A percentile compares a stretch with the other conserved stretches of the same genome.
Evolutionary conservation across 2,329 filamentous ascomycete species (phyloP).

Genomic region (Cryphonectria naterciae): DNA sequence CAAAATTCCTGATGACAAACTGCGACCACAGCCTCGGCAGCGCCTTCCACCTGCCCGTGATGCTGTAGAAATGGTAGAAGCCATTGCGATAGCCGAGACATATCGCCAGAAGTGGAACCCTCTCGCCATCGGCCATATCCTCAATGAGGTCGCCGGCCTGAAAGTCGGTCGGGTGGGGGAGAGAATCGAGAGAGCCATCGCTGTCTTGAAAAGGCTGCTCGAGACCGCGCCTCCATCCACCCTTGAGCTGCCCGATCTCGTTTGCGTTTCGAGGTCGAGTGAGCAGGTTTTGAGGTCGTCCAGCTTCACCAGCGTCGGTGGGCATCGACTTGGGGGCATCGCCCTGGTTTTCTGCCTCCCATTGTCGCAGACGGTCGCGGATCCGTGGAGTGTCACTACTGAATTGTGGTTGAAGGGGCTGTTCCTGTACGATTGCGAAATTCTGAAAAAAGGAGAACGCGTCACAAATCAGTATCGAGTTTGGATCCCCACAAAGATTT

Average conservation of each 20-base stretch:
- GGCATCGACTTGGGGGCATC: constrained; percentile 32
- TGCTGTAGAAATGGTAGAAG: constrained; percentile 59
- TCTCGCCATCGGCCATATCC: constrained; percentile 37
- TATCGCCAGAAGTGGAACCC: constrained; percentile 54
- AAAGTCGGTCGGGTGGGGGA: constrained; percentile 37
- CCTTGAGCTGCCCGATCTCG: constrained; percentile 34
- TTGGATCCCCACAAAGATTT: background rate
- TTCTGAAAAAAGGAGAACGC: background rate
- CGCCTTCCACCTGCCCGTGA: constrained; percentile 55
- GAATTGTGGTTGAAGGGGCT: background rate
- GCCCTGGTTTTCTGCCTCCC: constrained; percentile 44
- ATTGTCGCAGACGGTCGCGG: constrained; percentile 47
- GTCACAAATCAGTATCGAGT: background rate
- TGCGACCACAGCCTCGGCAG: constrained; percentile 47
- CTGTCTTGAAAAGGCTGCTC: constrained; percentile 41
- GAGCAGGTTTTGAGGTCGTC: constrained; percentile 40
- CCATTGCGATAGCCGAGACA: constrained; percentile 57
- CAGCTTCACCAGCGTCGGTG: constrained; percentile 36
- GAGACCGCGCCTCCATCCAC: constrained; percentile 24
- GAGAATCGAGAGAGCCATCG: constrained; percentile 43
- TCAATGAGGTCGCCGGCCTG: constrained; percentile 57
- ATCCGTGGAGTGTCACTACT: constrained; percentile 34
- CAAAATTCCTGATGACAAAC: constrained; percentile 57
- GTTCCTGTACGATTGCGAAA: constrained; percentile 24
- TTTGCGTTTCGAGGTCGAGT: constrained; percentile 40